Percentiles rank a stretch among this genome's conserved stretches.
These are phyloP conservation scores for Ophiorrhiza pumila DNA, from an alignment of 257 asterid genomes.

Conservation along the genomic window DNA sequence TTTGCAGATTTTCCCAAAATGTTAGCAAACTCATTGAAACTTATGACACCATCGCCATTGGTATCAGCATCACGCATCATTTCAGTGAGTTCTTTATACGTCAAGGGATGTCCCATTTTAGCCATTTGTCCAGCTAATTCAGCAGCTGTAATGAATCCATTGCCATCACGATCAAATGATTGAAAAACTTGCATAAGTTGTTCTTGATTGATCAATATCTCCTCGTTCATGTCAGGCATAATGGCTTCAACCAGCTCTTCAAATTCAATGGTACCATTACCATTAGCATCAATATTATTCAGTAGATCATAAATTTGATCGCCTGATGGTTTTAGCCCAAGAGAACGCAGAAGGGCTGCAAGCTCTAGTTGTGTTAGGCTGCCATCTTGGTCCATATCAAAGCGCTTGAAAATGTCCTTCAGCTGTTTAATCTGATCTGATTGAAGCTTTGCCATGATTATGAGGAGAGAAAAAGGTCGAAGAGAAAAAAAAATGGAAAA, in stretches of 20 bases:
- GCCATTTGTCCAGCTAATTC: conserved; percentile 59
- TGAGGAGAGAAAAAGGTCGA: neutral
- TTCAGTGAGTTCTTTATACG: conserved; percentile 37
- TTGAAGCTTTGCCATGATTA: conserved; percentile 30
- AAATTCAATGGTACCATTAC: conserved; percentile 51
- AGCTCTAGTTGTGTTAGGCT: conserved; percentile 52
- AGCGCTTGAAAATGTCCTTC: conserved; percentile 42
- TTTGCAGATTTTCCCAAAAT: conserved; percentile 46
- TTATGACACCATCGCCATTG: conserved; percentile 61
- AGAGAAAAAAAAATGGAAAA: neutral
- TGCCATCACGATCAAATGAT: conserved; percentile 54
- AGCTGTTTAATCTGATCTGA: conserved; percentile 43
- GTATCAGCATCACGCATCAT: conserved; percentile 55
- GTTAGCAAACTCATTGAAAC: conserved; percentile 51
- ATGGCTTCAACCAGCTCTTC: conserved; percentile 46
- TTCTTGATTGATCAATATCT: conserved; percentile 45
- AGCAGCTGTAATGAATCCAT: conserved; percentile 47
- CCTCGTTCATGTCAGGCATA: conserved; percentile 46
- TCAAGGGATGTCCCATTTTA: conserved; percentile 51
- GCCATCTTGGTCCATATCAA: conserved; percentile 49
- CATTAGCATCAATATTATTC: conserved; percentile 47
- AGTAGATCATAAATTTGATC: conserved; percentile 39
- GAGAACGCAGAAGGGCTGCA: conserved; percentile 49
- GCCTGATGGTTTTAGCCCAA: conserved; percentile 44
- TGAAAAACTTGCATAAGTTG: conserved; percentile 49